Percentiles rank a stretch among this genome's conserved stretches.
Evolutionary conservation across 257 asterid genomes (phyloP).

Genomic region (Nicotiana noctiflora): DNA sequence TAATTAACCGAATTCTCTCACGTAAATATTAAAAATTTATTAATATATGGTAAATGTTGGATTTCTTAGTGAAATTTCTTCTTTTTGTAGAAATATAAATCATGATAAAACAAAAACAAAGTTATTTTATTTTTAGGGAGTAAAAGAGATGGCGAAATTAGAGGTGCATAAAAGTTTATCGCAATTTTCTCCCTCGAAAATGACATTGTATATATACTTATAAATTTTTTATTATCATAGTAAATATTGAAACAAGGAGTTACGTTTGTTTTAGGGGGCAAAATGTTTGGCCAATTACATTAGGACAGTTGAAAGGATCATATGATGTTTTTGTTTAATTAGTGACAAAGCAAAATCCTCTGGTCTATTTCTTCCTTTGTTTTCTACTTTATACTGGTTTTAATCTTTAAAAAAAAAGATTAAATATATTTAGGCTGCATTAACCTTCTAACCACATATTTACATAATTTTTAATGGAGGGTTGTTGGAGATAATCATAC

Average conservation of each 20-base stretch:
- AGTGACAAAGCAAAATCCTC: neutral
- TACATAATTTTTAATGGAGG: neutral
- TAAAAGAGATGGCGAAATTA: neutral
- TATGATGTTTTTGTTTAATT: neutral
- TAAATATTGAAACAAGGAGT: neutral
- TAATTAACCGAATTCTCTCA: neutral
- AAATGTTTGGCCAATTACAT: constrained; percentile 4
- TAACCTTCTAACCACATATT: constrained; percentile 11
- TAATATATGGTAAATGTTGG: too few relatives aligned
- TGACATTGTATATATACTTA: too few relatives aligned
- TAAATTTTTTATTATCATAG: too few relatives aligned
- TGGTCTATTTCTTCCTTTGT: neutral
- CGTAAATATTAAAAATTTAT: too few relatives aligned
- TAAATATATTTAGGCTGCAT: too few relatives aligned
- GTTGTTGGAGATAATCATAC: too few relatives aligned
- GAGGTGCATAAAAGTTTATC: too few relatives aligned
- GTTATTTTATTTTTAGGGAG: neutral
- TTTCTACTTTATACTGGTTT: neutral
- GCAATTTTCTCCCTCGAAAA: too few relatives aligned
- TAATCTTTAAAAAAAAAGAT: neutral
- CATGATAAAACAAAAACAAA: neutral
- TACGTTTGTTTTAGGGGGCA: neutral
- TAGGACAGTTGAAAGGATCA: neutral
- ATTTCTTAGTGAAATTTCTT: too few relatives aligned
- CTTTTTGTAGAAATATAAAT: neutral